phyloP scores from a whole-genome alignment of 768 basidiomycete species.

The Tricholoma matsutake region DNA sequence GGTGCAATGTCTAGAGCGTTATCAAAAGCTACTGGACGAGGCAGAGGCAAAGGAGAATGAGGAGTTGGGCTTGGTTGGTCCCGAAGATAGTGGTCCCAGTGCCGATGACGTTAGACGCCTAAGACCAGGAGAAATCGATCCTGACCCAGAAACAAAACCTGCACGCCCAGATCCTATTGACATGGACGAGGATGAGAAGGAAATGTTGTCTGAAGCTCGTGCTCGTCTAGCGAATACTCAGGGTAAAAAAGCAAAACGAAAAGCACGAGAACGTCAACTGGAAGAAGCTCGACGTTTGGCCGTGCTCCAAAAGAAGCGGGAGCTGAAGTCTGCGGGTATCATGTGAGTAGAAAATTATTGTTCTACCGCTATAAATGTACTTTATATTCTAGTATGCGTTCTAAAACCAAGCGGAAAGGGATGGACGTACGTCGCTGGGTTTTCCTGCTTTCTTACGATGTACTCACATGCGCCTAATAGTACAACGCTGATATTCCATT shows the following conservation, averaged over 20 bases:
- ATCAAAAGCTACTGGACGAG: constrained; percentile 96
- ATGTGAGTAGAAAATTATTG: constrained; percentile 51
- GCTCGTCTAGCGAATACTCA: constrained; percentile 98
- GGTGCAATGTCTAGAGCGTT: constrained; percentile 95
- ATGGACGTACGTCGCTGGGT: constrained; percentile 75
- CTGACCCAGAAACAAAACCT: constrained; percentile 97
- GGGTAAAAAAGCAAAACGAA: constrained; percentile 99
- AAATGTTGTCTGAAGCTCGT: constrained; percentile 98
- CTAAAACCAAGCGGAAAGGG: constrained; percentile 93
- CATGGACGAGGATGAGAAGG: constrained; percentile 99
- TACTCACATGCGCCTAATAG: constrained; percentile 36
- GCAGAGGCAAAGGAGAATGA: constrained; percentile 96
- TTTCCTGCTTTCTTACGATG: neutral
- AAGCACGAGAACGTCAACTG: constrained; percentile 93
- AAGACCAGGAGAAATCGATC: constrained; percentile 96
- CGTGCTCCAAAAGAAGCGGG: constrained; percentile 95
- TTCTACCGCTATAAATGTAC: constrained; percentile 4
- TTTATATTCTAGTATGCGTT: constrained; percentile 62
- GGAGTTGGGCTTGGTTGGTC: constrained; percentile 87
- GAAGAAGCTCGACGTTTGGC: constrained; percentile 95
- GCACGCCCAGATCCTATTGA: constrained; percentile 98
- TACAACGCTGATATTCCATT: constrained; percentile 99
- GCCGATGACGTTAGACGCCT: constrained; percentile 91
- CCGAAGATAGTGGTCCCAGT: constrained; percentile 79
- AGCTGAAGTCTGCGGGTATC: constrained; percentile 96